Percentiles rank a stretch among this genome's conserved stretches.
phyloP scores from a whole-genome alignment of 306 rosid genomes.

The Prinsepia uniflora region DNA sequence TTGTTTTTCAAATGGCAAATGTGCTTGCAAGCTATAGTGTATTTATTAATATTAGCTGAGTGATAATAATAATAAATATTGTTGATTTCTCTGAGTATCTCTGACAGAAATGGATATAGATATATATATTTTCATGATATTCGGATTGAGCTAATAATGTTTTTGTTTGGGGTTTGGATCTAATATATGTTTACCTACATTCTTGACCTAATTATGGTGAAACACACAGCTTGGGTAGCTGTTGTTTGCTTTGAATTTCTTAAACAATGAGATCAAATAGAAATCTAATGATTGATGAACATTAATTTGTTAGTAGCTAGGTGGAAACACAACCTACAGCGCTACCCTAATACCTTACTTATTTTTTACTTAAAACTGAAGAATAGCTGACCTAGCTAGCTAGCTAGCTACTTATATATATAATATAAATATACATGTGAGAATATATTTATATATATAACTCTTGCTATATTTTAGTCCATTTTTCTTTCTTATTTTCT shows the following conservation, averaged over 20 bases:
- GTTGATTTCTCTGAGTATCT: conserved; percentile 24
- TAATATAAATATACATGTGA: neutral
- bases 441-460: neutral
- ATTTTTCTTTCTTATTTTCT: neutral
- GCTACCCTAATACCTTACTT: neutral
- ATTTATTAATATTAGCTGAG: conserved; percentile 28
- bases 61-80: neutral
- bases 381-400: neutral
- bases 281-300: neutral
- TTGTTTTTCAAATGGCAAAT: too few species aligned
- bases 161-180: conserved; percentile 8
- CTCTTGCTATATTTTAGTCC: neutral
- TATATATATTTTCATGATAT: neutral
- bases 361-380: too few species aligned
- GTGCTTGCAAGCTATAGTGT: conserved; percentile 13
- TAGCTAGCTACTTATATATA: neutral
- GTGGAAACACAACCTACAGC: neutral
- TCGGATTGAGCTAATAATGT: neutral
- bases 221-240: too few species aligned
- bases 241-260: neutral
- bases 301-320: neutral
- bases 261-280: neutral
- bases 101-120: conserved; percentile 7
- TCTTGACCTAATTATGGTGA: neutral
- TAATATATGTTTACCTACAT: conserved; percentile 22